Conservation (phyloP, 1,284 basidiomycete genomes). For the Ganoderma boninense region DNA sequence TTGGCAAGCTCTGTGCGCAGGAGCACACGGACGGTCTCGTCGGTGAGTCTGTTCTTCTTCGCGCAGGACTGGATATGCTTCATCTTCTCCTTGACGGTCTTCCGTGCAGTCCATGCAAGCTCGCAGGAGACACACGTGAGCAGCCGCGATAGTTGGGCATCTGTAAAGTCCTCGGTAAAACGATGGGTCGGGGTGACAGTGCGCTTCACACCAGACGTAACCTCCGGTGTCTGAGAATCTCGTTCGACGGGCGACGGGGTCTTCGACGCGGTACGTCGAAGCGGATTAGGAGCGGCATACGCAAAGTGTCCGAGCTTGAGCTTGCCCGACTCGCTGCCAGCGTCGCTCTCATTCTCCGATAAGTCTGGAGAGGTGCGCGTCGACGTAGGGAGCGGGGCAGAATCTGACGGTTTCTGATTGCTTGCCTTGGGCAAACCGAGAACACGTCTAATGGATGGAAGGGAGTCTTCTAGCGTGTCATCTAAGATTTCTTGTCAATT, state of each 20-base stretch:
- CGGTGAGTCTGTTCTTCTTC: conserved; percentile 60
- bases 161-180: conserved; percentile 50
- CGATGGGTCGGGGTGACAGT: conserved; percentile 23
- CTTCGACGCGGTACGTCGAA: conserved; percentile 21
- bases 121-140: conserved; percentile 72
- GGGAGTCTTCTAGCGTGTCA: conserved; percentile 24
- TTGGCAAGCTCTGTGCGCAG: conserved; percentile 57
- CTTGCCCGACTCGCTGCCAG: background rate
- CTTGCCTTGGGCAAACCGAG: conserved; percentile 11
- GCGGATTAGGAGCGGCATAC: conserved; percentile 15
- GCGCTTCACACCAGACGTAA: background rate
- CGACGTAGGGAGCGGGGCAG: conserved; percentile 3
- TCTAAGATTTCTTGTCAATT: conserved; percentile 6
- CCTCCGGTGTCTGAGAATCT: conserved; percentile 12
- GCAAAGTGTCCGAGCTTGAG: conserved; percentile 28
- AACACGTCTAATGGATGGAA: conserved; percentile 25
- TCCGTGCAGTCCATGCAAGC: conserved; percentile 71
- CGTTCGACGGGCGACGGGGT: conserved; percentile 19
- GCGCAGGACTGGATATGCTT: conserved; percentile 74
- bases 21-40: conserved; percentile 63
- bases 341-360: background rate
- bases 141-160: conserved; percentile 55
- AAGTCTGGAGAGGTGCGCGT: conserved; percentile 7
- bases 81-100: conserved; percentile 67
- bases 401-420: background rate